Evolutionary conservation across 148 eudicot genomes (phyloP), one percentile per base, ranked within the genome.

Genomic region (Rhododendron henanense): DNA sequence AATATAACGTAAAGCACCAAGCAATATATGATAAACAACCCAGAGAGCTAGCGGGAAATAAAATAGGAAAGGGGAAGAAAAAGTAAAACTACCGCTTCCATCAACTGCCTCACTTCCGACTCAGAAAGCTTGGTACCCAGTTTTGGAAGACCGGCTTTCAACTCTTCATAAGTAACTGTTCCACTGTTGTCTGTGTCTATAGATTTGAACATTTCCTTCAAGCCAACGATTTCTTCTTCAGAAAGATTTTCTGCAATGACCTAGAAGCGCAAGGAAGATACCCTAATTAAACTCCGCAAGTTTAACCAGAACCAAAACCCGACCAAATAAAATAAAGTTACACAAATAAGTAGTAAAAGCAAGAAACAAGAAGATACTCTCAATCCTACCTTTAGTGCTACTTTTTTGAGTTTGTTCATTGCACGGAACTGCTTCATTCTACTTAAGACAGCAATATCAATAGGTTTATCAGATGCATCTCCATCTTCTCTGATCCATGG

Each of bases 391-490:
- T 95, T 95, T 53, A 96, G 85, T 67, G 99, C 99, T 67, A 96
- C 96, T 93, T 96, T 80, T 86, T 96, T 96, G 76, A 96, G 97
- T 91, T 95, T 96, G 92, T 96, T 96, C 99, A 96, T 96, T 69
- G 98, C 99, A 81, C 99, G 91, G 94, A 96, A 96, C 88, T 96
- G 97, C 92, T 96, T 96, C 99, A 96, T 96, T 91, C 99, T 94
- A 73, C 90, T 88, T 81, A 96, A 90, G 85, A 96, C 98, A 88
- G 98, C 99, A 89, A 93, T 90, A 87, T 96, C 99, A 87, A 96
- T 92, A 75, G 99, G 99, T 90, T 96, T 95, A 86, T 96, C 99
- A 87, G 99, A 89, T 88, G 97, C 99, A 91, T 93, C 99, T n/a
- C 98, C 99, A 84, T 95, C 98, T 88, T 92, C 99, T 91, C 91